Percentiles rank a stretch among this genome's conserved stretches.
Conservation (phyloP, 176 grass and related monocot species). For the Tillandsia leiboldiana region DNA sequence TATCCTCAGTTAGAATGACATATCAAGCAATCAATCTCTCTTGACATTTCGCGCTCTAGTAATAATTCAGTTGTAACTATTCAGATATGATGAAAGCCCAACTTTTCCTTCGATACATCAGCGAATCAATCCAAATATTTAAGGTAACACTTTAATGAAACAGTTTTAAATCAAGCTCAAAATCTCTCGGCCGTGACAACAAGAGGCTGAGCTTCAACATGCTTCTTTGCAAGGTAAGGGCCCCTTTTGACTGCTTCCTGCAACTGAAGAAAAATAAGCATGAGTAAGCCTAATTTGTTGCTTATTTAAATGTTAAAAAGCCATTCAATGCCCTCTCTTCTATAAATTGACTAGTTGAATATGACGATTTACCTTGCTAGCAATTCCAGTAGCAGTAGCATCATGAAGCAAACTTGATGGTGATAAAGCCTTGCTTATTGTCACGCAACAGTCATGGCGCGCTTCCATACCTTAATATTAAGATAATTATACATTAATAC, state of each 20-base stretch:
- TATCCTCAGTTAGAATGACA: too few species aligned
- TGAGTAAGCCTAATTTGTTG: too few species aligned
- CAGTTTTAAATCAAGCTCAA: constrained; percentile 18
- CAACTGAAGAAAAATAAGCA: constrained; percentile 34
- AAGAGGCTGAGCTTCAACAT: constrained; percentile 36
- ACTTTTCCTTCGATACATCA: too few species aligned
- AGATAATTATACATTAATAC: background rate
- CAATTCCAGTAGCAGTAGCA: constrained; percentile 34
- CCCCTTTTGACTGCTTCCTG: constrained; percentile 74
- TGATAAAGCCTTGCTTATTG: constrained; percentile 61
- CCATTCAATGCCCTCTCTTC: background rate
- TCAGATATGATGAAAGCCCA: too few species aligned
- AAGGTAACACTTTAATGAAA: too few species aligned
- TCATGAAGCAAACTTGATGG: constrained; percentile 61
- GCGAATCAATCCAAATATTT: too few species aligned
- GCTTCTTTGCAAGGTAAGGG: constrained; percentile 57
- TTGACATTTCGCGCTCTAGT: too few species aligned
- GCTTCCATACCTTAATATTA: constrained; percentile 65
- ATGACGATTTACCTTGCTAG: constrained; percentile 43
- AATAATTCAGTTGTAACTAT: too few species aligned
- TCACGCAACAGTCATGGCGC: constrained; percentile 50
- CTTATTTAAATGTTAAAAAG: too few species aligned
- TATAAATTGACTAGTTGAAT: background rate
- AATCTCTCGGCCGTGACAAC: constrained; percentile 61
- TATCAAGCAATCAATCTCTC: too few species aligned